Base-by-base conservation (phyloP, 306 rosid species). In the Sesbania bispinosa region DNA sequence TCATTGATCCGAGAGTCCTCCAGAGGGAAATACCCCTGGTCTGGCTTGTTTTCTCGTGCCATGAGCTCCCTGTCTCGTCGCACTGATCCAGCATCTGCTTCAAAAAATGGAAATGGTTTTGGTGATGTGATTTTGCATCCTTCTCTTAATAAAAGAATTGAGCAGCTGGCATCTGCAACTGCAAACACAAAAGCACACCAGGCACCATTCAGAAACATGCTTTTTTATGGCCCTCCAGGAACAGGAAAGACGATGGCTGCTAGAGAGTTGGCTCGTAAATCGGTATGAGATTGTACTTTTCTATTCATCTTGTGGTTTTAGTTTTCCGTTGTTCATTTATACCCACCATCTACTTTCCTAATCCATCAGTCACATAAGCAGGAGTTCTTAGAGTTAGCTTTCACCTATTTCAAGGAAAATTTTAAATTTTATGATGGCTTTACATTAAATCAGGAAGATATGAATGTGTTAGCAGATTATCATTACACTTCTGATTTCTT, bases 181-280 rank as follows among this genome's bases (percentile, higher is more conserved):
- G 92, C 96, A 26, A 92, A 95, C 81, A 95, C 99, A 53, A 95
- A 95, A 80, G 85, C 96, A 14, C 99, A 95, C 80, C 91, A 91
- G 74, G 99, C 99, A 36, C 99, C 97, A 4, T 95, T 91, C 70
- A 89, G 99, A 55, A 95, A 95, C 77, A 91, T 95, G 92, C 91
- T 95, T 71, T 95, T 95, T 74, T 95, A 95, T 81, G 97, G 99
- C 15, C 96, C 99, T 85, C 97, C 97, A 14, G 99, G 99, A 81
- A 95, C 99, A 42, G 99, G 99, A 70, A 95, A 95, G 68, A 95
- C 99, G 52, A 89, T 95, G 99, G 99, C 96, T 47, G 99, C 99
- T 20, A 85, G 99, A 78, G 97, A 91, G 84, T 69, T 95, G 75
- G 99, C 99, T 81, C 89, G 67, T 1, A 95, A 86, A 89, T 95